These are phyloP conservation scores for Peronospora tabacina DNA, from an alignment of 352 stramenopile genomes.

Conservation along the genomic window DNA sequence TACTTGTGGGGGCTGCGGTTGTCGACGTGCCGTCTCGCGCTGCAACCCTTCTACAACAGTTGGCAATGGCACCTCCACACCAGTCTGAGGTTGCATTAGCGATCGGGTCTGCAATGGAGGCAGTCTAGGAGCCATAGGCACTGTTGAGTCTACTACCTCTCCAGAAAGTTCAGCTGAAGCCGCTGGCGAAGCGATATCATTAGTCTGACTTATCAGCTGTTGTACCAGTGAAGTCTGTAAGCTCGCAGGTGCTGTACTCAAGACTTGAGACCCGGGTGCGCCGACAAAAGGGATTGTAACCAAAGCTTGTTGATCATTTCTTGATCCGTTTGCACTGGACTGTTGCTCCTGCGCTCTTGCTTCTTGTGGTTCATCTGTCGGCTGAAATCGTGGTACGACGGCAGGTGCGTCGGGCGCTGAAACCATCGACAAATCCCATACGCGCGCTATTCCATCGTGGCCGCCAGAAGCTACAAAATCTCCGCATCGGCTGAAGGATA, in stretches of 20 bases:
- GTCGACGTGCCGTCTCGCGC: constrained; percentile 23
- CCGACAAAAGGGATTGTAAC: constrained; percentile 1
- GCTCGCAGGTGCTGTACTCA: background rate
- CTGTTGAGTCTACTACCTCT: constrained; percentile 6
- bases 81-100: constrained; percentile 8
- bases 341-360: constrained; percentile 9
- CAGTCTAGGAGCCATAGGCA: background rate
- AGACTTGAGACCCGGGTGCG: constrained; percentile 2
- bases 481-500: constrained; percentile 74
- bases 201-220: constrained; percentile 2
- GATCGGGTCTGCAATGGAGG: constrained; percentile 1
- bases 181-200: background rate
- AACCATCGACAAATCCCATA: constrained; percentile 83
- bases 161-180: constrained; percentile 5
- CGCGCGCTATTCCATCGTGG: constrained; percentile 88
- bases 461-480: constrained; percentile 88
- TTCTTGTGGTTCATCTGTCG: constrained; percentile 35
- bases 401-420: constrained; percentile 37
- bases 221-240: constrained; percentile 3
- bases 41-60: constrained; percentile 20
- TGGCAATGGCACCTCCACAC: constrained; percentile 10
- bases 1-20: constrained; percentile 43
- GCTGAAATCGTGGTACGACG: constrained; percentile 45
- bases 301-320: constrained; percentile 3
- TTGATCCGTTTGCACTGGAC: background rate